phyloP scores from a whole-genome alignment of 2,329 filamentous ascomycete genomes.

The Sporothrix brunneoviolacea region DNA sequence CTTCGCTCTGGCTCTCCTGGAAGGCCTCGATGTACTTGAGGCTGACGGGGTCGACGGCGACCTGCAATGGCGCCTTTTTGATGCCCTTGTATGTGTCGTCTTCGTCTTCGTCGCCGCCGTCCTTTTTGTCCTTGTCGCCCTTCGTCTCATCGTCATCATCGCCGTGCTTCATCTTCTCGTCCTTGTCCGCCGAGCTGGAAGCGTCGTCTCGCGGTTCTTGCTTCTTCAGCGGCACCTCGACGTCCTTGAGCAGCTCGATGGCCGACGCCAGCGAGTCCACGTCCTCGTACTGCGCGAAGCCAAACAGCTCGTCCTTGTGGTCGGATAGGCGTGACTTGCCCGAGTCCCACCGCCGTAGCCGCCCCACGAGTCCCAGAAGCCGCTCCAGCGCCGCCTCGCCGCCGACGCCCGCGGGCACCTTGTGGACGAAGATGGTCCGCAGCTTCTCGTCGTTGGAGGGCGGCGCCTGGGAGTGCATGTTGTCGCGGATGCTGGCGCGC shows the following conservation, averaged over 20 bases:
- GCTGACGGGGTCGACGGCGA: constrained; percentile 76
- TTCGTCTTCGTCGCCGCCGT: constrained; percentile 26
- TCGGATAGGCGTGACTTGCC: constrained; percentile 55
- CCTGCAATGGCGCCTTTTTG: constrained; percentile 64
- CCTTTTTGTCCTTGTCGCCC: constrained; percentile 29
- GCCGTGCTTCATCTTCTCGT: constrained; percentile 27
- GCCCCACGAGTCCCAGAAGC: constrained; percentile 70
- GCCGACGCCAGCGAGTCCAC: constrained; percentile 79
- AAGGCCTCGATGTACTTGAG: constrained; percentile 80
- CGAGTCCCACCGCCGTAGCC: constrained; percentile 77
- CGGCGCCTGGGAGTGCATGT: constrained; percentile 65
- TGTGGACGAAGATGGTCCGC: constrained; percentile 82
- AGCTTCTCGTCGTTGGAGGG: constrained; percentile 87
- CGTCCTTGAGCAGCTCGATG: constrained; percentile 73
- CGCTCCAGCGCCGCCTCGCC: constrained; percentile 73
- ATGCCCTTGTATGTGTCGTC: constrained; percentile 46
- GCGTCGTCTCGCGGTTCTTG: constrained; percentile 45
- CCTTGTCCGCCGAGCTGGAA: constrained; percentile 31
- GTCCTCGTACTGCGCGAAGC: constrained; percentile 93
- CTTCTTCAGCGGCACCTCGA: constrained; percentile 74
- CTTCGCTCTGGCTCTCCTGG: constrained; percentile 59
- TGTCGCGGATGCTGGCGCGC: constrained; percentile 60
- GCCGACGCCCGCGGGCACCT: constrained; percentile 71
- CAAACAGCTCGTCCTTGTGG: constrained; percentile 78
- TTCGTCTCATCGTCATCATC: constrained; percentile 24